Conservation (phyloP, 768 basidiomycete species). For the Daedalea quercina region DNA sequence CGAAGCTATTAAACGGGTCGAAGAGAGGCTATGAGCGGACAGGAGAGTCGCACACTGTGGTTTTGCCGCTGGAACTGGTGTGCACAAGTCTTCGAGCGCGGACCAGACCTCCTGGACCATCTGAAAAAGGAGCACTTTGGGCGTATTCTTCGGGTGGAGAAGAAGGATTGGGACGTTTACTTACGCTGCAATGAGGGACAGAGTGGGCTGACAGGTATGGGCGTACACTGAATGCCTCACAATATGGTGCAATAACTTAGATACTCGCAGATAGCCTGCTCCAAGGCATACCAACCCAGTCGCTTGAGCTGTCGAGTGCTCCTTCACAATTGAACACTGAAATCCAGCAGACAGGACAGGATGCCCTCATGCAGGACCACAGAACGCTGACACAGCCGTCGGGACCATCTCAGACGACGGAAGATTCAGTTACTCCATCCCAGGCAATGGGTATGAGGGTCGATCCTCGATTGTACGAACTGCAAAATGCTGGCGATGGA, state of each 20-base stretch:
- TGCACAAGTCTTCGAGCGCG: conserved; percentile 1
- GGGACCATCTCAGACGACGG: too few species aligned
- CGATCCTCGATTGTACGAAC: too few species aligned
- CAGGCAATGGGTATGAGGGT: too few species aligned
- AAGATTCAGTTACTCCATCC: too few species aligned
- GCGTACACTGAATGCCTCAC: neutral
- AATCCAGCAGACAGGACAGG: too few species aligned
- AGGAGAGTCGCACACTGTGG: conserved; percentile 1
- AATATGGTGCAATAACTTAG: too few species aligned
- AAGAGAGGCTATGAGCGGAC: neutral
- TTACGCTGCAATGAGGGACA: conserved; percentile 6
- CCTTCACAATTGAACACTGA: too few species aligned
- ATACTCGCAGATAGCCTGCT: neutral
- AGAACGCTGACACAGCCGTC: too few species aligned
- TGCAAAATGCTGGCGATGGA: too few species aligned
- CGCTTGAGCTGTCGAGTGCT: neutral
- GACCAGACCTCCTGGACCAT: conserved; percentile 5
- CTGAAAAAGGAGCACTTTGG: conserved; percentile 8
- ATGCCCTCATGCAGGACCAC: too few species aligned
- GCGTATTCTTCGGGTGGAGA: conserved; percentile 5
- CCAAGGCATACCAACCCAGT: conserved; percentile 2
- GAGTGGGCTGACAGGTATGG: conserved; percentile 11
- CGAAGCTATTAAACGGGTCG: too few species aligned
- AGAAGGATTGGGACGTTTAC: conserved; percentile 7
- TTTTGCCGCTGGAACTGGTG: conserved; percentile 14